Conservation (phyloP, 768 basidiomycete genomes). For the Imleria badia region DNA sequence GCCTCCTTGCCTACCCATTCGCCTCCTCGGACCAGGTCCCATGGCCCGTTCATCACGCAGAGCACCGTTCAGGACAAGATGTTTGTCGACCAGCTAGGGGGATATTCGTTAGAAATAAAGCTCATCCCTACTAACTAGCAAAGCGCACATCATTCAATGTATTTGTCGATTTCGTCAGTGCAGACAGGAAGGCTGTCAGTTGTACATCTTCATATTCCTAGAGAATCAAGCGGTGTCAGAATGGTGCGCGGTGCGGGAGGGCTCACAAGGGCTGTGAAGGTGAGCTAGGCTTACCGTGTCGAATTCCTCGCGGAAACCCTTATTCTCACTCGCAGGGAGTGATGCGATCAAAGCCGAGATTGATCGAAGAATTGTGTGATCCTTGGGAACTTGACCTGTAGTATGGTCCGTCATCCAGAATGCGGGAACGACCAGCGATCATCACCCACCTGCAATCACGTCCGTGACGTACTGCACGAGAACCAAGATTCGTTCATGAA, state of each 20-base stretch:
- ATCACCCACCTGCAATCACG: conserved; percentile 63
- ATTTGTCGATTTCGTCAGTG: conserved; percentile 85
- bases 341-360: conserved; percentile 85
- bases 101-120: conserved; percentile 1
- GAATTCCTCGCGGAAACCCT: conserved; percentile 84
- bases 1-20: conserved; percentile 49
- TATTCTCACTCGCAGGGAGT: conserved; percentile 82
- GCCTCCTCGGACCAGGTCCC: conserved; percentile 47
- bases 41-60: conserved; percentile 51
- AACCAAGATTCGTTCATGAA: conserved; percentile 85
- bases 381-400: conserved; percentile 68
- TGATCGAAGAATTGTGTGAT: conserved; percentile 80
- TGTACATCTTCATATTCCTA: conserved; percentile 98
- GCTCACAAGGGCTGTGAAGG: not conserved
- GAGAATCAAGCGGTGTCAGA: not conserved
- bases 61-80: conserved; percentile 56
- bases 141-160: conserved; percentile 84
- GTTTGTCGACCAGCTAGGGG: conserved; percentile 76
- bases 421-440: not conserved
- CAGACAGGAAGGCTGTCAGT: conserved; percentile 83
- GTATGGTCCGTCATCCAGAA: not conserved
- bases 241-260: not conserved
- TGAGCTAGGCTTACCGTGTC: conserved; percentile 57
- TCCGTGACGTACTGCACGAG: conserved; percentile 85
- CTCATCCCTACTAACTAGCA: not conserved